Evolutionary conservation across 768 basidiomycete genomes (phyloP).

Genomic region (Mycena capillaripes): DNA sequence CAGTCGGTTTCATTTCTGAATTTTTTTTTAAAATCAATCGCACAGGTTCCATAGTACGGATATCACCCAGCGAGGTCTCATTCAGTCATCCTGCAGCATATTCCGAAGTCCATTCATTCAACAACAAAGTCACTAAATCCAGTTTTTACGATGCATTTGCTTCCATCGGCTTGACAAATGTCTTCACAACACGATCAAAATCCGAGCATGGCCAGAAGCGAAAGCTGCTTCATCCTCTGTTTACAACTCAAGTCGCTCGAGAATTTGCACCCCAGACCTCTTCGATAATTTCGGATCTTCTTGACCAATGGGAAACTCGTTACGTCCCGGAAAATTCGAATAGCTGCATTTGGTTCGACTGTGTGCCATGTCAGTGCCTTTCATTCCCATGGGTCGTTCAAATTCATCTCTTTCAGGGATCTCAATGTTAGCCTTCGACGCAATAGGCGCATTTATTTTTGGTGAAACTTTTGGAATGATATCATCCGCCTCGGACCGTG

Average conservation of each 20-base stretch:
- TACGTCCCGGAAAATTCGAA: conserved; percentile 49
- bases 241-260: conserved; percentile 69
- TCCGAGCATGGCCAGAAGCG: conserved; percentile 73
- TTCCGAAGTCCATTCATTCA: conserved; percentile 70
- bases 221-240: conserved; percentile 74
- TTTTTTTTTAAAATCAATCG: background rate
- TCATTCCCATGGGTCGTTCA: background rate
- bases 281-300: conserved; percentile 22
- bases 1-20: background rate
- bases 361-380: conserved; percentile 57
- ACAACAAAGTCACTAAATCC: conserved; percentile 66
- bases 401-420: conserved; percentile 14
- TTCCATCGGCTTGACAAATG: conserved; percentile 51
- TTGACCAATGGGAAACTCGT: conserved; percentile 68
- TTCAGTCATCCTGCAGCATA: conserved; percentile 68
- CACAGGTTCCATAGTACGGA: conserved; percentile 57
- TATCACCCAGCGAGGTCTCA: conserved; percentile 65
- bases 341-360: conserved; percentile 65
- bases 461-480: conserved; percentile 77
- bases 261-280: conserved; percentile 71
- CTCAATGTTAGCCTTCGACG: conserved; percentile 70
- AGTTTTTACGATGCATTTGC: conserved; percentile 67
- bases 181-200: conserved; percentile 63
- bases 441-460: conserved; percentile 72
- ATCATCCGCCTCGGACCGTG: conserved; percentile 63